Percentiles rank a stretch among this genome's conserved stretches.
Evolutionary conservation across 2,329 filamentous ascomycete species (phyloP).

Genomic region (Exophiala bonariae): DNA sequence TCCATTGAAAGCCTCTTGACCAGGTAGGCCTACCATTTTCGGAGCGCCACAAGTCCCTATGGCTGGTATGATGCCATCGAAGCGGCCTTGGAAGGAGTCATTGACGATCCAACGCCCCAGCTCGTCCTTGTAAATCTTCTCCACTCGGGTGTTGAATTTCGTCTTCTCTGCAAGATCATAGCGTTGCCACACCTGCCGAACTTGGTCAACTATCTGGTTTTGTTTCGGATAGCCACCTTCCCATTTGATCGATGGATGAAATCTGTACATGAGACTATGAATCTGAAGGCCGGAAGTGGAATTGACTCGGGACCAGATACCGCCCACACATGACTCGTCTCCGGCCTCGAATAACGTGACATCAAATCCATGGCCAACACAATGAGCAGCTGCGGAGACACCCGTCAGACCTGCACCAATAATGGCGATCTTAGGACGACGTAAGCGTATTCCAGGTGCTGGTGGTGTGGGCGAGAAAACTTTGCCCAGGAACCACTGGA

Average conservation of each 20-base stretch:
- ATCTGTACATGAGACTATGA: constrained; percentile 83
- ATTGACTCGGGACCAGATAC: constrained; percentile 84
- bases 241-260: constrained; percentile 78
- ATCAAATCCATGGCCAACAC: constrained; percentile 82
- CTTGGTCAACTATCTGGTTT: constrained; percentile 71
- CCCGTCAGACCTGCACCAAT: constrained; percentile 73
- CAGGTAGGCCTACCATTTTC: constrained; percentile 69
- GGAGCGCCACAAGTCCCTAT: constrained; percentile 79
- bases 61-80: constrained; percentile 76
- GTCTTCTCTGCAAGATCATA: constrained; percentile 73
- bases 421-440: constrained; percentile 65
- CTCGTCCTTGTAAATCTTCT: constrained; percentile 67
- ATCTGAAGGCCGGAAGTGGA: constrained; percentile 81
- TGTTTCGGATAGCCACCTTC: constrained; percentile 74
- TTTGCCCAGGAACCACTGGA: constrained; percentile 64
- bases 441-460: constrained; percentile 55
- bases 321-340: constrained; percentile 65
- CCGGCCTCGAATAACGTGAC: constrained; percentile 77
- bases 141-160: constrained; percentile 68
- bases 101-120: constrained; percentile 77
- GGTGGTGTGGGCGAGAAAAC: constrained; percentile 72
- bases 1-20: constrained; percentile 72
- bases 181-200: constrained; percentile 70
- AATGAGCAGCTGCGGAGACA: constrained; percentile 77
- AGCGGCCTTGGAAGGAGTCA: constrained; percentile 66